Conservation (phyloP, 345 rosid species). For the Pistacia atlantica region DNA sequence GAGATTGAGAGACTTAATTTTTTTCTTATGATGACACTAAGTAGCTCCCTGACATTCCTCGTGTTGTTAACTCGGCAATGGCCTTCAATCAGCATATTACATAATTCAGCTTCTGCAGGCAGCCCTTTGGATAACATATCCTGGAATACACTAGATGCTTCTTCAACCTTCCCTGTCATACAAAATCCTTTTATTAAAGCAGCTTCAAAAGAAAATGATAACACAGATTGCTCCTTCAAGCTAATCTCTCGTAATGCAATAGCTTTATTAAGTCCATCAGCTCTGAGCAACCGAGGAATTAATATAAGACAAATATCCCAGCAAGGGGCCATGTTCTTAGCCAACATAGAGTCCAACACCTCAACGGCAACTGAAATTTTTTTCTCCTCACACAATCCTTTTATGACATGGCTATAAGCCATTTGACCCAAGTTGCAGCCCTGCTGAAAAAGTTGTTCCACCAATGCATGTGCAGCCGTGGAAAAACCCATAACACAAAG, state of each 20-base stretch:
- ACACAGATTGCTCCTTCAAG: constrained; percentile 32
- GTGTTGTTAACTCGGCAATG: constrained; percentile 45
- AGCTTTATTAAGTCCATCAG: constrained; percentile 39
- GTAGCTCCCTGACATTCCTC: constrained; percentile 45
- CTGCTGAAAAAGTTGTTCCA: constrained; percentile 44
- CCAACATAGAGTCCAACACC: constrained; percentile 40
- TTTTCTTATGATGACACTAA: constrained; percentile 50
- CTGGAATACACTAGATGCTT: constrained; percentile 47
- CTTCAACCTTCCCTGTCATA: constrained; percentile 46
- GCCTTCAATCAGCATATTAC: constrained; percentile 45
- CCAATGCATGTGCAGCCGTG: constrained; percentile 38
- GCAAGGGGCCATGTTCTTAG: constrained; percentile 34
- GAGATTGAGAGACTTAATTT: constrained; percentile 40
- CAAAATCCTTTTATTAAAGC: constrained; percentile 57
- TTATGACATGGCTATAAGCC: constrained; percentile 48
- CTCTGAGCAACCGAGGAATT: constrained; percentile 55
- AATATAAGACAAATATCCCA: constrained; percentile 41
- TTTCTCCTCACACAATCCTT: constrained; percentile 55
- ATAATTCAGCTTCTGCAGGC: constrained; percentile 35
- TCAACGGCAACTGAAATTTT: constrained; percentile 42
- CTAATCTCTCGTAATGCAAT: constrained; percentile 33
- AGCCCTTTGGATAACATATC: constrained; percentile 41
- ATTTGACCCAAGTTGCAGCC: constrained; percentile 46
- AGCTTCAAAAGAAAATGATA: constrained; percentile 31
- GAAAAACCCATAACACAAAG: constrained; percentile 51